phyloP scores from a whole-genome alignment of 2,329 filamentous ascomycete species.

The Onygenales sp. region DNA sequence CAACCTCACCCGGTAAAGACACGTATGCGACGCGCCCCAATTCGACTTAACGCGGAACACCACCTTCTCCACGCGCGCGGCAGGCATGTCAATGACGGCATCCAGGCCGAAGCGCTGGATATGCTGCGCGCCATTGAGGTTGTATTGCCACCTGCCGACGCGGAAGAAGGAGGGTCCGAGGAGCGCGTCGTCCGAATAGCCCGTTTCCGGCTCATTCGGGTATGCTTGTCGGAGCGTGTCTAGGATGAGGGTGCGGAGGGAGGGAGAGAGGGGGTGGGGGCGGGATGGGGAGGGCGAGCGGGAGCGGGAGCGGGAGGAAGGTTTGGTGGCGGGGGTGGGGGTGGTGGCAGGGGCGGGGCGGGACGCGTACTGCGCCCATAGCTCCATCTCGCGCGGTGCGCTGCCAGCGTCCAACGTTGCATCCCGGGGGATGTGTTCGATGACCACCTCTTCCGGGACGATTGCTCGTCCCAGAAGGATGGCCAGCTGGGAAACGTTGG shows the following conservation, averaged over 20 bases:
- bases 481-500: conserved; percentile 32
- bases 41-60: conserved; percentile 35
- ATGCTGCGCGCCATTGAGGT: conserved; percentile 24
- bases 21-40: conserved; percentile 35
- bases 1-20: conserved; percentile 37
- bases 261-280: conserved; percentile 4
- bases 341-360: conserved; percentile 12
- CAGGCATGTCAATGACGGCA: conserved; percentile 26
- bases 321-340: conserved; percentile 13
- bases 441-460: conserved; percentile 57
- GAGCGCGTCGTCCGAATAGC: conserved; percentile 26
- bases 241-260: conserved; percentile 24
- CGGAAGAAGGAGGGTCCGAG: conserved; percentile 31
- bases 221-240: conserved; percentile 21
- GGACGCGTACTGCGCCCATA: conserved; percentile 52
- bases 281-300: conserved; percentile 2
- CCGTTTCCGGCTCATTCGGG: conserved; percentile 19
- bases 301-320: background rate
- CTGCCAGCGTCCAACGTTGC: conserved; percentile 51
- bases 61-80: conserved; percentile 28
- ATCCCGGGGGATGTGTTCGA: conserved; percentile 60
- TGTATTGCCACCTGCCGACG: conserved; percentile 30
- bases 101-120: conserved; percentile 32
- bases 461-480: conserved; percentile 37
- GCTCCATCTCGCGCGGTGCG: conserved; percentile 60